Base-by-base conservation (phyloP, 2,329 filamentous ascomycete genomes). In the Colletotrichum sansevieriae region DNA sequence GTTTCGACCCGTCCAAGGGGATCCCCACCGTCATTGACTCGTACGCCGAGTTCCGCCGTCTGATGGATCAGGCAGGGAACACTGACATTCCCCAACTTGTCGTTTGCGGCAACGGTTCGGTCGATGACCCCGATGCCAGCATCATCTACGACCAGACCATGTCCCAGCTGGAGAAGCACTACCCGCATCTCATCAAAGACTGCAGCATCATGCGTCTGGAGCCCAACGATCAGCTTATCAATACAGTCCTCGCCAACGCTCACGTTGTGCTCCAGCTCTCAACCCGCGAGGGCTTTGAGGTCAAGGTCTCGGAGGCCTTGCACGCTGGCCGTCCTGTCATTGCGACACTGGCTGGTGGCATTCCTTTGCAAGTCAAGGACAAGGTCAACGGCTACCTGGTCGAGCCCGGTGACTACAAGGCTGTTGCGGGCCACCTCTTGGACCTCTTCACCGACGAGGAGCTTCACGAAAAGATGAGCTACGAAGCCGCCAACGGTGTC, bases 1-100 rank as follows among this genome's bases (percentile, higher is more conserved):
- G 93, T 20, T 96, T 96, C 76, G 93, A 96, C 72, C 93, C 93
- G 0, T 89, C 92, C 54, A 96, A 95, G 80, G 93, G 93, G 9
- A 94, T 95, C 47, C 88, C 91, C 0, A 91, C 92, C 59, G 91
- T 94, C 8, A 86, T 96, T 65, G 88, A 92, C 70, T 87, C 91
- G 1, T 96, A 95, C 71, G 91, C 90, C 46, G 88, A 91, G 74
- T 91, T 95, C 76, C 87, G 90, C 51, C 84, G 87, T 63, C 83
- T 84, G 7, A 86, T 90, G 58, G 84, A 90, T 62, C 82, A 86
- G 65, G 78, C 84, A 12, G 81, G 82, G 39, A 75, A 84, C 2
- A 78, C 84, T 2, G 81, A 88, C 20, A 82, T 85, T 2, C 92
- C 92, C 0, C 93, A 95, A 76, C 87, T 96, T 4, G 85, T 94